Conservation (phyloP, 495 filamentous ascomycete species). For the Tricharina praecox region DNA sequence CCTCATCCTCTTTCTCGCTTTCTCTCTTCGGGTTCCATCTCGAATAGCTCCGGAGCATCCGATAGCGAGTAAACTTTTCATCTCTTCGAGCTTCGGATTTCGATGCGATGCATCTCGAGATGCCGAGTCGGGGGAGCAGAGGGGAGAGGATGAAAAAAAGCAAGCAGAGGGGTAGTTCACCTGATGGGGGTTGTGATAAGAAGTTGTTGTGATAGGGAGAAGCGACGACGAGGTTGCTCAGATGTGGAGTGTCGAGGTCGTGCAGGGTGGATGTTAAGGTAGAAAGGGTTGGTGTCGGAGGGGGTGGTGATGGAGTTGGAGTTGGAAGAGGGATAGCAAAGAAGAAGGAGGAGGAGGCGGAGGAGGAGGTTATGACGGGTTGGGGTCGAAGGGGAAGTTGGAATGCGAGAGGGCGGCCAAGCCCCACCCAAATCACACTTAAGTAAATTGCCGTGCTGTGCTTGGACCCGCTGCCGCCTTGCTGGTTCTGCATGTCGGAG, state of each 20-base stretch:
- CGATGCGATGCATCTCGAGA: constrained; percentile 2
- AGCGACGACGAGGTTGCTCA: no score
- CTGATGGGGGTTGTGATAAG: not conserved
- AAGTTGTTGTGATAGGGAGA: no score
- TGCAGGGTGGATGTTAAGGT: no score
- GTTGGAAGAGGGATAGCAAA: not conserved
- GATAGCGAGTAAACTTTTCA: no score
- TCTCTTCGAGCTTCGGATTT: not conserved
- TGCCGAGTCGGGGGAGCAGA: not conserved
- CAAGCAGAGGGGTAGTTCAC: constrained; percentile 1
- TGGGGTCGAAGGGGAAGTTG: not conserved
- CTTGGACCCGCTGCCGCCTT: not conserved
- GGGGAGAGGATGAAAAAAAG: not conserved
- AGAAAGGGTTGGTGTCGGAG: no score
- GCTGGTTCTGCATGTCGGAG: no score
- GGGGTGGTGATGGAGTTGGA: not conserved
- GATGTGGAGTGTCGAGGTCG: no score
- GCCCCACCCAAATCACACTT: not conserved
- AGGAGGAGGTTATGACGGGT: not conserved
- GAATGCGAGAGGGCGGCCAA: not conserved
- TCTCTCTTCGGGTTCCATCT: no score
- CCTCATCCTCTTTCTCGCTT: no score
- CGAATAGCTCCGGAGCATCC: no score
- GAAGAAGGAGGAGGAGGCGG: no score
- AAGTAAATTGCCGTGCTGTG: not conserved